phyloP scores from a whole-genome alignment of 139 green algal genomes.

The Picochlorum sp. region DNA sequence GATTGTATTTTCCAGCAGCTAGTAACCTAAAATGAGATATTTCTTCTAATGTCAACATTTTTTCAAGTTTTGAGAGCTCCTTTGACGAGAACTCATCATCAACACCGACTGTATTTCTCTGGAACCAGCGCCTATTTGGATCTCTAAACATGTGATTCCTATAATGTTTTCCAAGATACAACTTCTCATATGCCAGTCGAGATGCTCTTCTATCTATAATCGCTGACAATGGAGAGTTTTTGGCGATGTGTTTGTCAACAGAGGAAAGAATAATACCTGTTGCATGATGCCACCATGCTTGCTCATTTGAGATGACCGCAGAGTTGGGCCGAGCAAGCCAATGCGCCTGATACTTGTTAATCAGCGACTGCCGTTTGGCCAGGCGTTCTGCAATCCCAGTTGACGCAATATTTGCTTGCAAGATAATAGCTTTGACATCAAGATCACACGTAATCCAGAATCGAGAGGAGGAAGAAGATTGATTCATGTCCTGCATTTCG shows the following conservation, averaged over 20 bases:
- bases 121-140: conserved; percentile 27
- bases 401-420: conserved; percentile 11
- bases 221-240: conserved; percentile 8
- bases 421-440: conserved; percentile 28
- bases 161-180: conserved; percentile 14
- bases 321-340: conserved; percentile 29
- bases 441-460: conserved; percentile 23
- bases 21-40: conserved; percentile 32
- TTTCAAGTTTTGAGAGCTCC: conserved; percentile 19
- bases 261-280: conserved; percentile 3
- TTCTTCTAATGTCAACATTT: conserved; percentile 26
- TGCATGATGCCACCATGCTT: conserved; percentile 39
- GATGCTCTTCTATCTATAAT: conserved; percentile 5
- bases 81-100: conserved; percentile 4
- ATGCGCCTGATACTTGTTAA: conserved; percentile 17
- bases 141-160: conserved; percentile 9
- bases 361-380: conserved; percentile 22
- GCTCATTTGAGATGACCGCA: conserved; percentile 12
- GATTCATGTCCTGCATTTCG: not conserved
- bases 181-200: conserved; percentile 20
- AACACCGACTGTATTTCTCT: conserved; percentile 1
- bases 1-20: conserved; percentile 28
- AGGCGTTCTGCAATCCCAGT: conserved; percentile 26
- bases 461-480: not conserved
- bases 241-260: conserved; percentile 3